phyloP scores from a whole-genome alignment of 2,329 filamentous ascomycete genomes.

The Nemania diffusa region DNA sequence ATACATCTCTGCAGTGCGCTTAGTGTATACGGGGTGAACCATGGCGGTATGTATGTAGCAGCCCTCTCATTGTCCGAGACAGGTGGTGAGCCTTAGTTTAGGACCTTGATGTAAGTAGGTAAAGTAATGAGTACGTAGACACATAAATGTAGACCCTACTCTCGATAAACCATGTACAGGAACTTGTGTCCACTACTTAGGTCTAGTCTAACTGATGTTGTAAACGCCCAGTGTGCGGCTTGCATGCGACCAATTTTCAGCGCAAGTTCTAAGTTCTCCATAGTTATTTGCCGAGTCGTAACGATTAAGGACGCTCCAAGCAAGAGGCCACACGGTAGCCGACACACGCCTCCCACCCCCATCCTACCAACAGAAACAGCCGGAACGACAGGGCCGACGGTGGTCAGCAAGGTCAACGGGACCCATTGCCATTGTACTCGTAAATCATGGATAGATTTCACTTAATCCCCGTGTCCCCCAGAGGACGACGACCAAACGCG shows the following conservation, averaged over 20 bases:
- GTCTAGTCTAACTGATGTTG: background rate
- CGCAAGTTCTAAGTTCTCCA: too few relatives aligned
- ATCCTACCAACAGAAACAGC: constrained; percentile 3
- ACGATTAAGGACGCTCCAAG: background rate
- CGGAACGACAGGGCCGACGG: background rate
- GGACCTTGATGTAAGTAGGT: too few relatives aligned
- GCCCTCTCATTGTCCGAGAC: background rate
- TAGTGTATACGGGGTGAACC: background rate
- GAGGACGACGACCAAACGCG: constrained; percentile 24
- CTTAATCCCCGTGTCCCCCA: constrained; percentile 32
- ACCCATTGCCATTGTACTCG: background rate
- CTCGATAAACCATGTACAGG: background rate
- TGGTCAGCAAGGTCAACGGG: background rate
- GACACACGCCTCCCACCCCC: constrained; percentile 6
- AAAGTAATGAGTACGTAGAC: background rate
- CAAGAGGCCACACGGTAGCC: constrained; percentile 5
- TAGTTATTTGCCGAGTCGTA: constrained; percentile 13
- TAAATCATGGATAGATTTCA: constrained; percentile 42
- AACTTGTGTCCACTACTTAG: background rate
- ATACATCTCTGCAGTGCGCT: background rate
- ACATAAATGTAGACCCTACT: background rate
- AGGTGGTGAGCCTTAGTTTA: background rate
- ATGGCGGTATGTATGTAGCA: background rate
- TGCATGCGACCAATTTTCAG: background rate
- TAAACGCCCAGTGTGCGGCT: constrained; percentile 1